Base-by-base conservation (phyloP, 2,329 filamentous ascomycete genomes). In the Pestalotiopsis sp. region DNA sequence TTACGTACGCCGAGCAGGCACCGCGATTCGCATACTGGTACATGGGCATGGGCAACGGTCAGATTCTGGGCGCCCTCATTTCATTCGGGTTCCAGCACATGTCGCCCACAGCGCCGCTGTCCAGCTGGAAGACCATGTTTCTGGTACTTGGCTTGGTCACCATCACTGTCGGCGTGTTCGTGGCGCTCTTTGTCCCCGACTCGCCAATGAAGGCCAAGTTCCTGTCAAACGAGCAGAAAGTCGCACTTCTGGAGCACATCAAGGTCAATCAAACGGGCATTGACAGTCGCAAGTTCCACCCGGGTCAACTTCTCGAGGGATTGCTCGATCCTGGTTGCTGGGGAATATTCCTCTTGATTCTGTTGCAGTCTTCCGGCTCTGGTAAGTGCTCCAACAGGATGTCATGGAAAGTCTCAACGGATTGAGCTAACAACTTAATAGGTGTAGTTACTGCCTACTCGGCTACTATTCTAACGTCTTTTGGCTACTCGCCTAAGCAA, bases 51-150 rank as follows among this genome's bases (percentile, higher is more conserved):
- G 62, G 62, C 4, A 65, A 49, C 20, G 62, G 62, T 0, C 62
- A 65, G 1, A 65, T 65, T 27, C 41, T 65, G 36, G 62, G 36
- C 3, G 62, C 39, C 17, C 62, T 65, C 14, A 65, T 65, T 41
- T 65, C 62, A 2, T 65, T 52, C 20, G 62, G 39, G 4, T 65
- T 65, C 23, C 62, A 65, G 41, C 62, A 65, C 27, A 65, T 65
- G 39, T 45, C 62, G 38, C 62, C 62, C 2, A 65, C 38, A 1
- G 62, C 62, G 9, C 38, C 62, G 3, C 41, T 65, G 3, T 49
- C 62, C 7, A 65, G 62, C n/a, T 65, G 62, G 62, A 65, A 65
- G 41, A 65, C 62, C 38, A 65, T 65, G 62, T 65, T 65, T 23
- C 41, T 65, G 62, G 39, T 52, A 14, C 41, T 65, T 4, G 62